A percentile compares a stretch with the other conserved stretches of the same genome.
phyloP scores from a whole-genome alignment of 2,329 filamentous ascomycete species.

The Arthrobotrys iridis region DNA sequence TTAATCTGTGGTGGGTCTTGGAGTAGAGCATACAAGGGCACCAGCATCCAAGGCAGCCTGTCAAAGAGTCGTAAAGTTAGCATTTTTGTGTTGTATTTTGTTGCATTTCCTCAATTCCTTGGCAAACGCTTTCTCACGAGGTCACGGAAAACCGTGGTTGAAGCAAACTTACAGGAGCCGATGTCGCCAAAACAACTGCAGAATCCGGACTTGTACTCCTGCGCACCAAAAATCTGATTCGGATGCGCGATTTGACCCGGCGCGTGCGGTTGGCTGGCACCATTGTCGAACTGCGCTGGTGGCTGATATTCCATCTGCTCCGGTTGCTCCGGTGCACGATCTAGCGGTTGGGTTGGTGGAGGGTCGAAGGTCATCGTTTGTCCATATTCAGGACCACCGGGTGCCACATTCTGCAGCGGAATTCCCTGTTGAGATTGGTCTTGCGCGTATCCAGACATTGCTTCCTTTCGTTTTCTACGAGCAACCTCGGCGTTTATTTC shows the following conservation, averaged over 20 bases:
- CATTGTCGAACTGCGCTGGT: slow-evolving; percentile 49
- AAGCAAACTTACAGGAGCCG: slow-evolving; percentile 56
- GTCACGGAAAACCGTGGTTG: background rate
- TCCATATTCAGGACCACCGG: slow-evolving; percentile 30
- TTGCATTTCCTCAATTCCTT: slow-evolving; percentile 4
- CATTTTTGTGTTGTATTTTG: slow-evolving; percentile 26
- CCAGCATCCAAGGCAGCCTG: slow-evolving; percentile 58
- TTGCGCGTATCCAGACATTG: slow-evolving; percentile 36
- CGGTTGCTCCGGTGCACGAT: slow-evolving; percentile 47
- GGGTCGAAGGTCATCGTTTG: slow-evolving; percentile 52
- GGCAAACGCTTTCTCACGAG: background rate
- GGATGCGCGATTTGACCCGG: slow-evolving; percentile 59
- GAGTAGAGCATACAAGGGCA: slow-evolving; percentile 59
- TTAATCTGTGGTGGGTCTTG: slow-evolving; percentile 58
- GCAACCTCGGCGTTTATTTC: slow-evolving; percentile 49
- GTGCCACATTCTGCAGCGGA: slow-evolving; percentile 41
- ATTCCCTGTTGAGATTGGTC: slow-evolving; percentile 33
- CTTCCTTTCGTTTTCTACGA: slow-evolving; percentile 39
- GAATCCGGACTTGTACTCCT: slow-evolving; percentile 57
- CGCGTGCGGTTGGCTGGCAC: slow-evolving; percentile 55
- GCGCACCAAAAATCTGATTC: slow-evolving; percentile 57
- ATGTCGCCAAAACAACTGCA: slow-evolving; percentile 58
- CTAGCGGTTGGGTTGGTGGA: slow-evolving; percentile 50
- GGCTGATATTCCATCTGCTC: slow-evolving; percentile 47
- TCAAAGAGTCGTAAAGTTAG: slow-evolving; percentile 20